Evolutionary conservation across 2,329 filamentous ascomycete genomes (phyloP), one percentile per base, ranked within the genome.

Genomic region (Septoria petroselini): DNA sequence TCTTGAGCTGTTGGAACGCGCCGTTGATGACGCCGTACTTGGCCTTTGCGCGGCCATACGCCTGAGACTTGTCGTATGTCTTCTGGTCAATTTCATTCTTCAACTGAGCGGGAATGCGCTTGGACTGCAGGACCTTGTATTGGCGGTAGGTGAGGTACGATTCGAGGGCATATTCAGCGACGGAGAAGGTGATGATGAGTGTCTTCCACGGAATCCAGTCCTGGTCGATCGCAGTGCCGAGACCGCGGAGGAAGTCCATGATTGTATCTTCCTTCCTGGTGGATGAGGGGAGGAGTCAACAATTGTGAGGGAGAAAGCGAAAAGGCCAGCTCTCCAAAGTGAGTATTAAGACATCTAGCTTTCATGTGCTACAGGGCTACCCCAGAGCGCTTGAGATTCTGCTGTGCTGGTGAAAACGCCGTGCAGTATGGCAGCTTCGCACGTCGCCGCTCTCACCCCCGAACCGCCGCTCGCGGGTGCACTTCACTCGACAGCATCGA

Each of bases 141-240:
- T 98, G 93, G 50, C 93, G 88, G 61, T 88, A 76, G 19, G 89
- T 89, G 45, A 98, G 83, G 73, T 91, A 88, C 37, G 88, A 84
- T 71, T 98, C 93, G 66, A 98, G 84, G 47, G 89, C 73, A 70
- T 88, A 97, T 69, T 98, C 89, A 54, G 86, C 89, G 63, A 97
- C 70, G 23, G 90, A 95, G 75, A 98, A 98, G 64, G 90, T 88
- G 62, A 97, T 81, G 64, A 98, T 91, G 63, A 98, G 83, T 69
- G 83, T 86, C 82, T 96, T 98, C 93, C 93, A 98, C 48, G 93
- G 91, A 75, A 97, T 95, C 66, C 88, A 77, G 51, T 91, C 91
- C 66, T 88, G 83, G 76, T 98, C 93, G 64, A 97, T 85, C 71
- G 86, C 84, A 70, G 82, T 82, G 67, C 89, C 88, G 61, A 97